These are phyloP conservation scores for Coemansia sp. DNA, from an alignment of 192 early-diverging fungal species.

Conservation along the genomic window DNA sequence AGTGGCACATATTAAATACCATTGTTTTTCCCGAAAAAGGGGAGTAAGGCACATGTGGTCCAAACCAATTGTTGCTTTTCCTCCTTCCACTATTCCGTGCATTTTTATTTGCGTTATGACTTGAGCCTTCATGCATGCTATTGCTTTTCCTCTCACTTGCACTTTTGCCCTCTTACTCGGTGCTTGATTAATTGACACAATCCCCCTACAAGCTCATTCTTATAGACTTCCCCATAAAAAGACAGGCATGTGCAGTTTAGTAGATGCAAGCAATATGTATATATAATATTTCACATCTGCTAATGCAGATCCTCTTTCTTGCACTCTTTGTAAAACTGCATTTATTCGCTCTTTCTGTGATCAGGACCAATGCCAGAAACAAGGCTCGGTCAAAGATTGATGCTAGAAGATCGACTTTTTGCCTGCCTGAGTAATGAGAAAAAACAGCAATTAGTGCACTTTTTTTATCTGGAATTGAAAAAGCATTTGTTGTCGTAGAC, in stretches of 20 bases:
- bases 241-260: neutral
- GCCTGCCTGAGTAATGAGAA: neutral
- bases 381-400: neutral
- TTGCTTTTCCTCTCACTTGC: neutral
- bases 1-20: neutral
- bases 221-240: neutral
- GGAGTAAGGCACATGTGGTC: neutral
- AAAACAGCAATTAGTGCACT: neutral
- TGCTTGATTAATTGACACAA: neutral
- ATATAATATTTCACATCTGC: neutral
- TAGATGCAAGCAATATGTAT: neutral
- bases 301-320: neutral
- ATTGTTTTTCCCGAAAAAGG: neutral
- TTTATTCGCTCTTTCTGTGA: neutral
- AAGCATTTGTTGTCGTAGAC: too few relatives aligned
- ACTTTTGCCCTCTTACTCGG: neutral
- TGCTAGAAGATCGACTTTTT: neutral
- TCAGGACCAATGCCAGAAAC: neutral
- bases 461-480: too few relatives aligned
- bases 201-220: neutral
- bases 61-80: neutral
- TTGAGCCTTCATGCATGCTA: neutral
- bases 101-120: neutral
- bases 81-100: neutral
- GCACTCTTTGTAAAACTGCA: neutral